phyloP scores from a whole-genome alignment of 345 rosid species.

The Citrus glauca region DNA sequence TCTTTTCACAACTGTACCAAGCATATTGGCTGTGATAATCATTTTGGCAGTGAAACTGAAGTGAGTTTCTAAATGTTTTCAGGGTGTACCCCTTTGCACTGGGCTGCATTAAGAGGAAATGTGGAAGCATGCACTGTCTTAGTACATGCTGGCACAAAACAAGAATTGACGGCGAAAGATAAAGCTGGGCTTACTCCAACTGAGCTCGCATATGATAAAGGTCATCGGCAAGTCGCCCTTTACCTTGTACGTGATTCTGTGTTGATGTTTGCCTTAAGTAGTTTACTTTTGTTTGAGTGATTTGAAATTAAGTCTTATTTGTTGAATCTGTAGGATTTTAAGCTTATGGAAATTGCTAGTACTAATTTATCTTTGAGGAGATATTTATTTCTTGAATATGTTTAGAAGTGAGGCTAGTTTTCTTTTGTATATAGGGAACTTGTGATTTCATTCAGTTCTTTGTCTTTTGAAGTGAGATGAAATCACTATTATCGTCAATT shows the following conservation, averaged over 20 bases:
- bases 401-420: neutral
- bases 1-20: neutral
- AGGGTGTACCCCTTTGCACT: slow-evolving; percentile 98
- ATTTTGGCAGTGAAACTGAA: slow-evolving; percentile 1
- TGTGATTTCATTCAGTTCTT: neutral
- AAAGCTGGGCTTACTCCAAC: slow-evolving; percentile 80
- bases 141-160: slow-evolving; percentile 85
- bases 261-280: slow-evolving; percentile 20
- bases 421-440: neutral
- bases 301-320: slow-evolving; percentile 4
- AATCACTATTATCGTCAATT: neutral
- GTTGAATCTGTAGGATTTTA: slow-evolving; percentile 5
- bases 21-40: neutral
- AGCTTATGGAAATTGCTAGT: neutral
- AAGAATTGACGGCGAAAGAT: slow-evolving; percentile 70
- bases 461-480: neutral
- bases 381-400: neutral
- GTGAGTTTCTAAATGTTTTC: slow-evolving; percentile 15
- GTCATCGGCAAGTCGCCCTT: slow-evolving; percentile 79
- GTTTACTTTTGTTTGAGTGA: neutral
- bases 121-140: slow-evolving; percentile 78
- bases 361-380: neutral
- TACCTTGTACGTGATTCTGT: slow-evolving; percentile 81
- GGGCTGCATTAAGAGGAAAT: slow-evolving; percentile 84
- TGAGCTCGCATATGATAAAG: slow-evolving; percentile 89